These are phyloP conservation scores for Coprinellus micaceus DNA, from an alignment of 768 basidiomycete genomes.

Conservation along the genomic window DNA sequence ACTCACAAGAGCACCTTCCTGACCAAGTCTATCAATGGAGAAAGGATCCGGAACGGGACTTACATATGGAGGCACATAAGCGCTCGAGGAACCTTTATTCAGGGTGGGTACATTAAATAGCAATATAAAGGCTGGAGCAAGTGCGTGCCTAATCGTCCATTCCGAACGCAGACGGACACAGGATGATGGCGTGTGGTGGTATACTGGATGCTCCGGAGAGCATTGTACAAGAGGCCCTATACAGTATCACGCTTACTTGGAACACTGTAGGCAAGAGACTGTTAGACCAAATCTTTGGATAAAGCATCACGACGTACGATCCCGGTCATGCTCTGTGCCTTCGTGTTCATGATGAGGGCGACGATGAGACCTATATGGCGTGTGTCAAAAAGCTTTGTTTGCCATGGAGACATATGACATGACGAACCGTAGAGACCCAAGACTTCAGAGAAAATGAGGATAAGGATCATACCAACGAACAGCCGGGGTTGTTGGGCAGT, in stretches of 20 bases:
- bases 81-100: neutral
- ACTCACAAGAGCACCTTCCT: no score
- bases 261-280: neutral
- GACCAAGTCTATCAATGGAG: no score
- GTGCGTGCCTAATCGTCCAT: slow-evolving; percentile 5
- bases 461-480: slow-evolving; percentile 96
- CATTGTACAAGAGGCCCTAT: no score
- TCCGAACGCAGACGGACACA: slow-evolving; percentile 2
- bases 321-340: slow-evolving; percentile 37
- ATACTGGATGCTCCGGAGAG: neutral
- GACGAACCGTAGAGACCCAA: slow-evolving; percentile 80
- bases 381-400: slow-evolving; percentile 5
- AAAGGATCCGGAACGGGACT: no score
- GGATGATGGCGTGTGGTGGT: neutral
- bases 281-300: neutral
- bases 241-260: neutral
- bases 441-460: slow-evolving; percentile 97
- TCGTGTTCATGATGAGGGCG: slow-evolving; percentile 93
- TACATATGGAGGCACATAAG: no score
- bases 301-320: slow-evolving; percentile 13
- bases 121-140: neutral
- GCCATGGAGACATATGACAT: neutral
- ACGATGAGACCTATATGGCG: slow-evolving; percentile 69
- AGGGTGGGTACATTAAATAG: slow-evolving; percentile 2
- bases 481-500: slow-evolving; percentile 94